Conservation (phyloP, 2,329 filamentous ascomycete species). For the Teratosphaeria destructans region DNA sequence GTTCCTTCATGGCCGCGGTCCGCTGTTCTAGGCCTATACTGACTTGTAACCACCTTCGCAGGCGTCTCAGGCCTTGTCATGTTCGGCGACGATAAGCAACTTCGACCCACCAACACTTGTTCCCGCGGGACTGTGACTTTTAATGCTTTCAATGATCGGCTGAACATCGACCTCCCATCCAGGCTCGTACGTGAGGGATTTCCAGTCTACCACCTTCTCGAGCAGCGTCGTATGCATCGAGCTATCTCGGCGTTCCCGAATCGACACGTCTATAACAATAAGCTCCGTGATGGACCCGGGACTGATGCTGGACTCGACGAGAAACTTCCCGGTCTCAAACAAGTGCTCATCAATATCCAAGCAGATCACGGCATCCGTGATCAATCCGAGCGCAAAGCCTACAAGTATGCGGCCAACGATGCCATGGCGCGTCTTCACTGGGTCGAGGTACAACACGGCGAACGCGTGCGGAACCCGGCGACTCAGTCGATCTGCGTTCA, state of each 20-base stretch:
- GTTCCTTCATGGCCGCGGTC: background rate
- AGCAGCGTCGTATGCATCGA: conserved; percentile 9
- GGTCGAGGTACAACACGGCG: conserved; percentile 6
- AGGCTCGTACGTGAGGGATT: conserved; percentile 7
- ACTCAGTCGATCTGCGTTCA: conserved; percentile 2
- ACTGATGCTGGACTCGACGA: conserved; percentile 1
- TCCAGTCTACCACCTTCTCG: conserved; percentile 4
- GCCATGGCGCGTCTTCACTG: conserved; percentile 5
- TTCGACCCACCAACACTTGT: conserved; percentile 9
- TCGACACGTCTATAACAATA: conserved; percentile 2
- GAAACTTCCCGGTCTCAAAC: conserved; percentile 1
- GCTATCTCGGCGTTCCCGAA: conserved; percentile 7
- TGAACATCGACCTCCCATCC: conserved; percentile 6
- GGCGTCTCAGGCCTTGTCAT: background rate
- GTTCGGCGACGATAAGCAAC: conserved; percentile 4
- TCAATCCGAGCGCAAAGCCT: background rate
- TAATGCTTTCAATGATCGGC: conserved; percentile 8
- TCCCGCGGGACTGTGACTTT: conserved; percentile 1
- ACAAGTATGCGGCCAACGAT: conserved; percentile 1
- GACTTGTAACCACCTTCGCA: background rate
- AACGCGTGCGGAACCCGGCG: background rate
- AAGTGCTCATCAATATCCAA: conserved; percentile 3
- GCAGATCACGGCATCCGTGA: background rate
- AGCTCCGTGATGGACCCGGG: conserved; percentile 2
- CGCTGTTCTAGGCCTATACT: background rate